A percentile compares a stretch with the other conserved stretches of the same genome.
phyloP scores from a whole-genome alignment of 345 rosid species.

The Orychophragmus violaceus region DNA sequence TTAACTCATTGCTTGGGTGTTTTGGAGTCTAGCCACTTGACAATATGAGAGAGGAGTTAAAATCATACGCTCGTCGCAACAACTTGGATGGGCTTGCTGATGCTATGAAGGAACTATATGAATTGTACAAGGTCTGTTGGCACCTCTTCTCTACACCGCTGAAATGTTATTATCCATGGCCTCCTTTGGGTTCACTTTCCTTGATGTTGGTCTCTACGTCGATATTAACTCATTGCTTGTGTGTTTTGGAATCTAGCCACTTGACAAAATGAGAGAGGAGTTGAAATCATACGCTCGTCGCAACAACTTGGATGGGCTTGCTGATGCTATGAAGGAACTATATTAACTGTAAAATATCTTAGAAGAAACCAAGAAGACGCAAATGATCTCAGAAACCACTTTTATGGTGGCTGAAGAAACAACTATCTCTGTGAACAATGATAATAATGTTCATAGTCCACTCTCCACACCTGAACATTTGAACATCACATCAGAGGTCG shows the following conservation, averaged over 20 bases:
- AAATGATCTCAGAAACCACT: constrained; percentile 48
- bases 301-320: constrained; percentile 49
- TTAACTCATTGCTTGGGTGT: neutral
- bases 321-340: constrained; percentile 48
- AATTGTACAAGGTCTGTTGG: too few relatives aligned
- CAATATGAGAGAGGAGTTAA: constrained; percentile 66
- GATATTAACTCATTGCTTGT: too few relatives aligned
- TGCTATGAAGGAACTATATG: constrained; percentile 48
- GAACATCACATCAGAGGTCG: constrained; percentile 13
- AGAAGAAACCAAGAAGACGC: constrained; percentile 47
- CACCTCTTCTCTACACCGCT: too few relatives aligned
- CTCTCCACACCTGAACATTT: constrained; percentile 15
- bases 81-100: constrained; percentile 50
- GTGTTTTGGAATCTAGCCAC: constrained; percentile 44
- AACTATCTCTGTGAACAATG: neutral
- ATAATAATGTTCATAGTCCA: constrained; percentile 19
- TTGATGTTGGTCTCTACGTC: too few relatives aligned
- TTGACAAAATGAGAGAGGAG: constrained; percentile 61
- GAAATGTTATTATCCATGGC: too few relatives aligned
- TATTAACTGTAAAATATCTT: constrained; percentile 47
- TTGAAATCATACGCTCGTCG: constrained; percentile 61
- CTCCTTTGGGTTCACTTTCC: too few relatives aligned
- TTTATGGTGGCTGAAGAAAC: constrained; percentile 54
- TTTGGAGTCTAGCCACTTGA: constrained; percentile 50
- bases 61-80: constrained; percentile 55